phyloP scores from a whole-genome alignment of 1,284 basidiomycete species.

The Trichosporon sp. region DNA sequence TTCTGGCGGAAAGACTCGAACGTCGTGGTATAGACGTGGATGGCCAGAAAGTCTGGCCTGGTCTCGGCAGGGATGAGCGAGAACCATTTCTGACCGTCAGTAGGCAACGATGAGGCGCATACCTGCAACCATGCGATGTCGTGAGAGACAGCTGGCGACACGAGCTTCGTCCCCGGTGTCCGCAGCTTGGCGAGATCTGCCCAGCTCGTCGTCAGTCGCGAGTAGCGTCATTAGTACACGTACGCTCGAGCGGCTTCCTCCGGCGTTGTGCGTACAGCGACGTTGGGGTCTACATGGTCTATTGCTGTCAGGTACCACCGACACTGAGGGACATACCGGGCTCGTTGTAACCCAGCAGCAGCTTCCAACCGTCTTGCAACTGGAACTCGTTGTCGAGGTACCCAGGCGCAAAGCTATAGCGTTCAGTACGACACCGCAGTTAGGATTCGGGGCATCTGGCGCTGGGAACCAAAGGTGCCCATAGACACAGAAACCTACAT shows the following conservation, averaged over 20 bases:
- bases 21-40: slow-evolving; percentile 46
- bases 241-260: slow-evolving; percentile 31
- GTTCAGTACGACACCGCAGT: neutral
- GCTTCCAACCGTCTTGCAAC: slow-evolving; percentile 29
- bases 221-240: neutral
- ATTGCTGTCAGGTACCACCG: neutral
- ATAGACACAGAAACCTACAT: slow-evolving; percentile 29
- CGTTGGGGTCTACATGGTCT: slow-evolving; percentile 36
- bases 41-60: slow-evolving; percentile 35
- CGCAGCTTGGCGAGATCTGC: slow-evolving; percentile 29
- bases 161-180: slow-evolving; percentile 26
- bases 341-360: slow-evolving; percentile 44
- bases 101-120: neutral
- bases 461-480: neutral
- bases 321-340: slow-evolving; percentile 29
- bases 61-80: slow-evolving; percentile 24
- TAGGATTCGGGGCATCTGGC: neutral
- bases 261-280: slow-evolving; percentile 25
- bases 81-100: slow-evolving; percentile 22
- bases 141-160: slow-evolving; percentile 39
- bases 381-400: slow-evolving; percentile 32
- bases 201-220: slow-evolving; percentile 25
- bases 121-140: slow-evolving; percentile 39
- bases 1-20: slow-evolving; percentile 34
- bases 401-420: slow-evolving; percentile 37